These are phyloP conservation scores for Phalaenopsis aphrodite DNA, from an alignment of 106 monocot genomes.

Conservation along the genomic window DNA sequence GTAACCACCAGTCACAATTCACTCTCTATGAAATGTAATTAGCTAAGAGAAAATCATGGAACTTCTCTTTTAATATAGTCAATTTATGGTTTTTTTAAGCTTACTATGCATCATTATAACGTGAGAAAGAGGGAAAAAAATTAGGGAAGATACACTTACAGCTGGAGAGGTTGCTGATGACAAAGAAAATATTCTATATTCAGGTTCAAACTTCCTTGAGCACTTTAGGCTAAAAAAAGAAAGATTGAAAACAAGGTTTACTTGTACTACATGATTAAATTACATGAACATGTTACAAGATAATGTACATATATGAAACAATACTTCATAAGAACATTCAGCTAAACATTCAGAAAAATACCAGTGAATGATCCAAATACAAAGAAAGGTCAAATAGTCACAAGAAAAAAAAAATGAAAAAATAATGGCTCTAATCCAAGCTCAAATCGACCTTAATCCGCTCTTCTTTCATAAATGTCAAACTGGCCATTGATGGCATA, in stretches of 20 bases:
- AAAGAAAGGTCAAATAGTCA: constrained; percentile 1
- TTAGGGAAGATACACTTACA: constrained; percentile 26
- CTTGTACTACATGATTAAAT: not conserved
- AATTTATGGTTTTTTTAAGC: not conserved
- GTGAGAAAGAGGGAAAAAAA: not conserved
- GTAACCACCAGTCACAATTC: too few species aligned
- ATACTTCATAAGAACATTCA: not conserved
- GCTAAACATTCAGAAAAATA: not conserved
- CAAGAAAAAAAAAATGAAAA: not conserved
- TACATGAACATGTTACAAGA: not conserved
- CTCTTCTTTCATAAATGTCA: not conserved
- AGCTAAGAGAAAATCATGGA: too few species aligned
- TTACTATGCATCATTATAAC: not conserved
- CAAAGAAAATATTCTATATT: constrained; percentile 71
- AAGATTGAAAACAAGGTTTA: not conserved
- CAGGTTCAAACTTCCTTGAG: constrained; percentile 80
- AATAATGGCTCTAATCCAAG: too few species aligned
- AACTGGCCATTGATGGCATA: not conserved
- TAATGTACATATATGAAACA: not conserved
- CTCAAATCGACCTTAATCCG: too few species aligned
- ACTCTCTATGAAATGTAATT: too few species aligned
- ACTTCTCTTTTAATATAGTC: not conserved
- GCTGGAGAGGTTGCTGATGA: constrained; percentile 79
- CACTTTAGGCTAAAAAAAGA: constrained; percentile 60
- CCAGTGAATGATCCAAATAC: not conserved